Evolutionary conservation across 306 rosid genomes (phyloP).

Genomic region (Dryas drummondii): DNA sequence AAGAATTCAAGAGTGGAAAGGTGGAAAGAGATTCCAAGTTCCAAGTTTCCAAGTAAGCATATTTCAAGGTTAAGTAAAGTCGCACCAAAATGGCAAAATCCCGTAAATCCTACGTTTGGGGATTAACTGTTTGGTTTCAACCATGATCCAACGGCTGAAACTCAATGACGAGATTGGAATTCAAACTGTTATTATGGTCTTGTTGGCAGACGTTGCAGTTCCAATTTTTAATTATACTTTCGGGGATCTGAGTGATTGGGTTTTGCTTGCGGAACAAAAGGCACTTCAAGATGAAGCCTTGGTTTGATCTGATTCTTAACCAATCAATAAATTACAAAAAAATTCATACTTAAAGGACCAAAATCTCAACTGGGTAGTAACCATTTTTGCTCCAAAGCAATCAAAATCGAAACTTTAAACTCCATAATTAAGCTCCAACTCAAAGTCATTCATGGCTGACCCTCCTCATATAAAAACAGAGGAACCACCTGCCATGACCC

Average conservation of each 20-base stretch:
- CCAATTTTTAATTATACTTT: background rate
- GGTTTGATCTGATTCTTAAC: background rate
- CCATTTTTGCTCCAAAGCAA: conserved; percentile 15
- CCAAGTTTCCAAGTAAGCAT: background rate
- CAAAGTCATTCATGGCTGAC: conserved; percentile 33
- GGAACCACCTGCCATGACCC: conserved; percentile 34
- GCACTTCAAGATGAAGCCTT: background rate
- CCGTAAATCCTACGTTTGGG: background rate
- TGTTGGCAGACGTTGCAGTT: background rate
- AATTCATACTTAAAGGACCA: background rate
- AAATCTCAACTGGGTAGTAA: conserved; percentile 24
- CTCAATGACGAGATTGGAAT: background rate
- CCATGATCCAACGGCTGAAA: conserved; percentile 3
- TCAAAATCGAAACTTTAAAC: background rate
- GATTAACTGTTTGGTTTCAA: background rate
- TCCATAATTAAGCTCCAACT: background rate
- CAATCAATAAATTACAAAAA: background rate
- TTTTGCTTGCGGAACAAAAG: background rate
- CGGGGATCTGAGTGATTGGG: background rate
- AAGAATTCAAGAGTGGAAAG: background rate
- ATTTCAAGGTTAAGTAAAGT: background rate
- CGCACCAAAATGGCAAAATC: background rate
- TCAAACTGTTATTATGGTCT: background rate
- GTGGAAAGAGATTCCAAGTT: background rate
- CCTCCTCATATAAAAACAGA: conserved; percentile 41